Evolutionary conservation across 805 yeast species (phyloP).

Genomic region (Saccharomycopsis malanga): DNA sequence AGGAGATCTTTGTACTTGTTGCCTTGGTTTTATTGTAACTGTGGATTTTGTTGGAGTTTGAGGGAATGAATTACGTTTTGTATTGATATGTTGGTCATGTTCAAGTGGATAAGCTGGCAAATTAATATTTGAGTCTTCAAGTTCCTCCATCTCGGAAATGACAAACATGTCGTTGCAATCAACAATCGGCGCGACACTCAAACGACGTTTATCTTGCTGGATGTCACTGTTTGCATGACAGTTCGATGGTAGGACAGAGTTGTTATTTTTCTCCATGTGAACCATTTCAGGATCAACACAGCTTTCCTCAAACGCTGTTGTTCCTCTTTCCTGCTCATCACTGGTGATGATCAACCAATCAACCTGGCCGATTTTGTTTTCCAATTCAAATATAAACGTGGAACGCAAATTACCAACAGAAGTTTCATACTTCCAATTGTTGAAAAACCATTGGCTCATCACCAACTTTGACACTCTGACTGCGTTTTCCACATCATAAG

Average conservation of each 20-base stretch:
- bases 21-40: too few relatives aligned
- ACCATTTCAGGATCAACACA: slow-evolving; percentile 13
- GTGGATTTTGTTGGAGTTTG: too few relatives aligned
- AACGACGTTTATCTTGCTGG: background rate
- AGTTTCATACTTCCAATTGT: slow-evolving; percentile 36
- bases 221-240: background rate
- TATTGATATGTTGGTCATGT: too few relatives aligned
- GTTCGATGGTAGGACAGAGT: background rate
- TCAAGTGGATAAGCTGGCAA: background rate
- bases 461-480: slow-evolving; percentile 29
- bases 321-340: slow-evolving; percentile 23
- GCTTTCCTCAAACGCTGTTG: slow-evolving; percentile 11
- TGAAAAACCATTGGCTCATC: slow-evolving; percentile 35
- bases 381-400: slow-evolving; percentile 32
- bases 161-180: slow-evolving; percentile 9
- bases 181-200: background rate
- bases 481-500: background rate
- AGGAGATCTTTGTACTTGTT: too few relatives aligned
- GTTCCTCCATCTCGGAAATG: slow-evolving; percentile 14
- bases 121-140: background rate
- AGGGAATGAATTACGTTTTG: too few relatives aligned
- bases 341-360: slow-evolving; percentile 33
- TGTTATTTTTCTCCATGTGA: background rate
- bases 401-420: slow-evolving; percentile 30
- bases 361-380: slow-evolving; percentile 34